Conservation (phyloP, 129 eudicot genomes). For the Flaveria robusta region DNA sequence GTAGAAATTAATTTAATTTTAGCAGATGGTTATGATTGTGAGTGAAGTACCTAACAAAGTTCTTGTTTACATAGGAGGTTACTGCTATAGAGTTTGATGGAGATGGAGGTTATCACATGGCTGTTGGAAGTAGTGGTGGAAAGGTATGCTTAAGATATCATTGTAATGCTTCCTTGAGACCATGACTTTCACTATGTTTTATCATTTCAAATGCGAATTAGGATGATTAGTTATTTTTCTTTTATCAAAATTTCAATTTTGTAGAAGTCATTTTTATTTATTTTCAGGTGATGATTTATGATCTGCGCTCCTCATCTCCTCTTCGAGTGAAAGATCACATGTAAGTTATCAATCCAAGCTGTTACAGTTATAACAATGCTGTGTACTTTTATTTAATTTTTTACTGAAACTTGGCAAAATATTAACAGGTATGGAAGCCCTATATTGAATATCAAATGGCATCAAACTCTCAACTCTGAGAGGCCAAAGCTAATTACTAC, state of each 20-base stretch:
- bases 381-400: not conserved
- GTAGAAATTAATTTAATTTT: not conserved
- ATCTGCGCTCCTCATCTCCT: conserved; percentile 83
- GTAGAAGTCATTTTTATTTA: not conserved
- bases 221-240: not conserved
- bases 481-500: conserved; percentile 64
- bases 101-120: conserved; percentile 86
- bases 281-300: conserved; percentile 23
- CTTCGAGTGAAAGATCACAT: conserved; percentile 89
- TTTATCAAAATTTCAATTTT: not conserved
- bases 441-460: conserved; percentile 90
- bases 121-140: conserved; percentile 97
- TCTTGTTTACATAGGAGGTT: conserved; percentile 34
- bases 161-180: not conserved
- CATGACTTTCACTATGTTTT: not conserved
- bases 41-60: not conserved
- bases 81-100: conserved; percentile 88
- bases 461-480: conserved; percentile 71
- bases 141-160: conserved; percentile 53
- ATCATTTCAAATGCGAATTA: not conserved
- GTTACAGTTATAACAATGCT: not conserved
- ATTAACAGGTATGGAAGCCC: conserved; percentile 84
- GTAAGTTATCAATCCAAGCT: conserved; percentile 47
- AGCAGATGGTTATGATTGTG: conserved; percentile 4
- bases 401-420: not conserved